These are phyloP conservation scores for Coniochaeta sp. DNA, from an alignment of 2,329 filamentous ascomycete species.

Conservation along the genomic window DNA sequence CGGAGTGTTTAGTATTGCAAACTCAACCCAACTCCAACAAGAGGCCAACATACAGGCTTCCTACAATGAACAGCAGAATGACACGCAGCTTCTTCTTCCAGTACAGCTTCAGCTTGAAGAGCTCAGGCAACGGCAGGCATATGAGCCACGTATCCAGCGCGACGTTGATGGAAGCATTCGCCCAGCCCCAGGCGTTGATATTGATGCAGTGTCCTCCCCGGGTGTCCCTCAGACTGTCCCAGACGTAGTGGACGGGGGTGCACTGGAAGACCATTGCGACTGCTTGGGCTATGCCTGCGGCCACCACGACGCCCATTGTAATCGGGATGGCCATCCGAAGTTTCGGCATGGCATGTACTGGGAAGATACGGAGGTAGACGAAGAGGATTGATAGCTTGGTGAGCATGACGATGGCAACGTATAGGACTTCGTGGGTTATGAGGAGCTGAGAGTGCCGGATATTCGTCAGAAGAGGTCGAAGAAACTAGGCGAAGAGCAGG, in stretches of 20 bases:
- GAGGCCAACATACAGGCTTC: neutral
- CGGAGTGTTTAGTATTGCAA: too few relatives aligned
- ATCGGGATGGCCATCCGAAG: neutral
- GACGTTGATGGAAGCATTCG: neutral
- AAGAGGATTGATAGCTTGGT: conserved; percentile 3
- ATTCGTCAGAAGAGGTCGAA: too few relatives aligned
- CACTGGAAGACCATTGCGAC: neutral
- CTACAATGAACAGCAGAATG: neutral
- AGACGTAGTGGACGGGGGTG: neutral
- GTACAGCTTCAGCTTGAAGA: neutral
- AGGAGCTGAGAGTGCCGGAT: neutral
- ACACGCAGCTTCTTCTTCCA: neutral
- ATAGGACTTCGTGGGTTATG: neutral
- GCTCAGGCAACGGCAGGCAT: neutral
- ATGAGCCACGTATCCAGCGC: conserved; percentile 1
- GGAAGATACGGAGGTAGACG: conserved; percentile 2
- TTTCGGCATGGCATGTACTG: neutral
- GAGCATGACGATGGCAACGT: neutral
- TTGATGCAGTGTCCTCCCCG: neutral
- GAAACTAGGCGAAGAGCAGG: neutral
- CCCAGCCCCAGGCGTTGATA: neutral
- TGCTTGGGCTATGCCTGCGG: neutral
- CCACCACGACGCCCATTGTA: neutral
- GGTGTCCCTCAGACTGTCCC: neutral
- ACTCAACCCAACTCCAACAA: neutral